phyloP scores from a whole-genome alignment of 345 rosid species.

The Aegle marmelos region DNA sequence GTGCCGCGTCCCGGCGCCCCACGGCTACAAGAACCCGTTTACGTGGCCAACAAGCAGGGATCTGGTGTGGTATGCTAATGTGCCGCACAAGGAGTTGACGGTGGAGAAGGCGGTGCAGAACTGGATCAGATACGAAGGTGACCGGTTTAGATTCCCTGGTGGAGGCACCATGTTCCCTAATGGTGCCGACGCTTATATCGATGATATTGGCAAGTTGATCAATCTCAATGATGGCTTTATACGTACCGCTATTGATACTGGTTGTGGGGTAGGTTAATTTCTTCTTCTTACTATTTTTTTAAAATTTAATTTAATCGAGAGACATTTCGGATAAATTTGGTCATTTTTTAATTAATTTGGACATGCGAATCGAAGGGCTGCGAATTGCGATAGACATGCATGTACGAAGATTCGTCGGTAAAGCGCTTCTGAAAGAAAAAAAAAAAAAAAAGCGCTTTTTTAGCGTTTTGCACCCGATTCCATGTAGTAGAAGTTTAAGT shows the following conservation, averaged over 20 bases:
- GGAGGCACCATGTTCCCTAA: conserved; percentile 76
- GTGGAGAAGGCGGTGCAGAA: conserved; percentile 70
- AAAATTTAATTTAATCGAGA: neutral
- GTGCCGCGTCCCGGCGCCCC: conserved; percentile 62
- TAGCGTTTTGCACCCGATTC: neutral
- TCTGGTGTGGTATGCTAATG: conserved; percentile 58
- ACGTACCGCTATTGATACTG: conserved; percentile 68
- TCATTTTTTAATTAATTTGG: neutral
- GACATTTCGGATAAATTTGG: neutral
- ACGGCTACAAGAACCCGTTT: conserved; percentile 48
- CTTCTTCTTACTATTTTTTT: neutral
- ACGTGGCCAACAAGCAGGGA: conserved; percentile 60
- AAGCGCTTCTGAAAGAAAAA: neutral
- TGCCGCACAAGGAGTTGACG: conserved; percentile 66
- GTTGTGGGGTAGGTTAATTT: conserved; percentile 55
- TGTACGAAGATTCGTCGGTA: neutral
- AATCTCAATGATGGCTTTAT: conserved; percentile 51
- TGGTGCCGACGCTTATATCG: conserved; percentile 62
- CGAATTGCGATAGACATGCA: neutral
- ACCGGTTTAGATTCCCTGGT: conserved; percentile 60
- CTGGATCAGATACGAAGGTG: conserved; percentile 52
- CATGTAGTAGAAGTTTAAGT: neutral
- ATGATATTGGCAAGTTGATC: conserved; percentile 51
- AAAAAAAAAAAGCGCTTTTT: neutral
- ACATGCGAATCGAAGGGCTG: neutral